These are phyloP conservation scores for Dryas octopetala DNA, from an alignment of 306 rosid genomes.

Conservation along the genomic window DNA sequence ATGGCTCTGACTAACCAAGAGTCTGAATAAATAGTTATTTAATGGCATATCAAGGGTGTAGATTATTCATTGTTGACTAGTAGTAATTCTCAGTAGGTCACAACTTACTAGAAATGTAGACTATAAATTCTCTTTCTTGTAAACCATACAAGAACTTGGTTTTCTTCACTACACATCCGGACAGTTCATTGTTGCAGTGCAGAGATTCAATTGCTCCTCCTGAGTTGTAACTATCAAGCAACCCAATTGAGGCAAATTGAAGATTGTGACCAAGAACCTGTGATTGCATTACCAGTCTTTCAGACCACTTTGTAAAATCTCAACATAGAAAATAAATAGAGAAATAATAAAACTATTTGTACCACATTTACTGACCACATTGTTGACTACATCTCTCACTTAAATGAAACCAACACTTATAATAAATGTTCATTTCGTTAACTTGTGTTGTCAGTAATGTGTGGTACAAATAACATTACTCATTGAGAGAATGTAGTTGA, in stretches of 20 bases:
- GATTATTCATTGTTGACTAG: too few species aligned
- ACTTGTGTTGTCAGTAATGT: too few species aligned
- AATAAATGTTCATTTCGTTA: too few species aligned
- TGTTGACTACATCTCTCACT: too few species aligned
- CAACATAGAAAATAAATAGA: not conserved
- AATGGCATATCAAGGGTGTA: too few species aligned
- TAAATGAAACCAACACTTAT: too few species aligned
- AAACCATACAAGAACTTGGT: conserved; percentile 15
- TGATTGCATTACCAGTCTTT: not conserved
- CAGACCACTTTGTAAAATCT: not conserved
- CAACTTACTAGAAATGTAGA: conserved; percentile 7
- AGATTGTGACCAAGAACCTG: conserved; percentile 5
- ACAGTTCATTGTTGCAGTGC: not conserved
- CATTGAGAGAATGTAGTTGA: not conserved
- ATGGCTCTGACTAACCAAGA: too few species aligned
- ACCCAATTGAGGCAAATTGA: conserved; percentile 20
- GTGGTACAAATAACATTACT: too few species aligned
- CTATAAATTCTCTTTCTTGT: conserved; percentile 4
- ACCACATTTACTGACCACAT: too few species aligned
- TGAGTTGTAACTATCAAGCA: conserved; percentile 23
- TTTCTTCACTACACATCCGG: not conserved
- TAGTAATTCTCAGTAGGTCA: too few species aligned
- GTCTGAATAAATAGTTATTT: too few species aligned
- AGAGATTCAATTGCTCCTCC: conserved; percentile 25
- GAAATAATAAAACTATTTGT: too few species aligned